Percentiles rank a stretch among this genome's conserved stretches.
phyloP scores from a whole-genome alignment of 345 rosid species.

The Populus nigra region DNA sequence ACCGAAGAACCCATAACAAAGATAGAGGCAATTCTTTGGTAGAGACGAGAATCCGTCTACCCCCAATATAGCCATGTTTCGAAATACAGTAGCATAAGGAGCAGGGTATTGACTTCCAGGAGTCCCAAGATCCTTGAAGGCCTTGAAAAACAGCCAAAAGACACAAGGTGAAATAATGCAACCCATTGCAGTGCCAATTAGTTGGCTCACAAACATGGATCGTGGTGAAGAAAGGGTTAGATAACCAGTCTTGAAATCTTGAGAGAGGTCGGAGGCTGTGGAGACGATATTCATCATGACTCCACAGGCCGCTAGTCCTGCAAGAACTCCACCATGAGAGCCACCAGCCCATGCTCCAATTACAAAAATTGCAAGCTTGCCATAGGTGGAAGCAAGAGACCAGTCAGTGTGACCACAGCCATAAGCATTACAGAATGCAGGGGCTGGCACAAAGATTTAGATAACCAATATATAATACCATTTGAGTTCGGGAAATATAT shows the following conservation, averaged over 20 bases:
- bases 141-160: conserved; percentile 36
- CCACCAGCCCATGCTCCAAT: conserved; percentile 26
- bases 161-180: conserved; percentile 24
- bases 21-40: conserved; percentile 8
- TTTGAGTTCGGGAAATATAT: conserved; percentile 23
- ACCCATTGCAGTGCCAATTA: conserved; percentile 33
- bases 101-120: neutral
- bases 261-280: too few species aligned
- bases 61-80: conserved; percentile 2
- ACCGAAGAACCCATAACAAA: conserved; percentile 40
- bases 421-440: too few species aligned
- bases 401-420: too few species aligned
- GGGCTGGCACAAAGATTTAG: neutral
- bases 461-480: conserved; percentile 30
- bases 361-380: too few species aligned
- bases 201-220: conserved; percentile 34
- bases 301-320: too few species aligned
- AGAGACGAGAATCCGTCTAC: neutral
- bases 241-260: conserved; percentile 3
- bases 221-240: conserved; percentile 31
- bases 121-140: conserved; percentile 6
- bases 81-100: neutral
- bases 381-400: too few species aligned
- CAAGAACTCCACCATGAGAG: too few species aligned
- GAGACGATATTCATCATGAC: too few species aligned